A percentile compares a stretch with the other conserved stretches of the same genome.
Evolutionary conservation across 202 grass and related monocot genomes (phyloP).

Genomic region (Panicum hallii): DNA sequence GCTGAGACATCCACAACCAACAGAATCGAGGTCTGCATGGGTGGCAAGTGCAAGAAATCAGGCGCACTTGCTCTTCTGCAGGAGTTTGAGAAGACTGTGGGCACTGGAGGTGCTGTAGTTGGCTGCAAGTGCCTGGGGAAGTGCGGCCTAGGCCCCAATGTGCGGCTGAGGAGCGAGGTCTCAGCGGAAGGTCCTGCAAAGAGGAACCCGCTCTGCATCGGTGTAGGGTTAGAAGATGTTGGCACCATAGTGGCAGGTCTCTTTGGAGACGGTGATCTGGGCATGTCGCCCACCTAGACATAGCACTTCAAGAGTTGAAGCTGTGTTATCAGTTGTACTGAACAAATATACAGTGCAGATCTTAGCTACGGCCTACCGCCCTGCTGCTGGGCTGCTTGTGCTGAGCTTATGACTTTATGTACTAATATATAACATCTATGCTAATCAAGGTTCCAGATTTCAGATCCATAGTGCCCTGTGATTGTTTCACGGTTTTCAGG

Average conservation of each 20-base stretch:
- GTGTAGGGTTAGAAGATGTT: conserved; percentile 81
- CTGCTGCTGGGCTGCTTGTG: conserved; percentile 1
- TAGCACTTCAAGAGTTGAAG: not conserved
- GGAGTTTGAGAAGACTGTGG: conserved; percentile 63
- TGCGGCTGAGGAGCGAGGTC: conserved; percentile 35
- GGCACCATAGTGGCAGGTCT: conserved; percentile 58
- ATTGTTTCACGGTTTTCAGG: not conserved
- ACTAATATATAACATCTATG: not conserved
- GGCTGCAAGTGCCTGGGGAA: conserved; percentile 95
- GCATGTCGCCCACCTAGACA: not conserved
- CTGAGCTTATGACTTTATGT: conserved; percentile 24
- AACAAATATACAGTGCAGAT: conserved; percentile 13
- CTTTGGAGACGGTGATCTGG: conserved; percentile 17
- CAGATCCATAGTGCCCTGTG: not conserved
- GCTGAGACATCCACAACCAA: conserved; percentile 25
- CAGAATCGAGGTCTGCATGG: conserved; percentile 89
- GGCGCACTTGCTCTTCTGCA: conserved; percentile 63
- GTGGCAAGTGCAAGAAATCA: conserved; percentile 80
- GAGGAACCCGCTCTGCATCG: conserved; percentile 60
- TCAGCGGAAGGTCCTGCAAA: not conserved
- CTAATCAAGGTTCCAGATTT: not conserved
- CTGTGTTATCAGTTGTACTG: not conserved
- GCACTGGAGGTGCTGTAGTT: conserved; percentile 5
- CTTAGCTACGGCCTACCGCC: not conserved
- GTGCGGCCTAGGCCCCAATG: conserved; percentile 71